Evolutionary conservation across 306 rosid genomes (phyloP), one percentile per base, ranked within the genome.

Genomic region (Gastrolobium bilobum): DNA sequence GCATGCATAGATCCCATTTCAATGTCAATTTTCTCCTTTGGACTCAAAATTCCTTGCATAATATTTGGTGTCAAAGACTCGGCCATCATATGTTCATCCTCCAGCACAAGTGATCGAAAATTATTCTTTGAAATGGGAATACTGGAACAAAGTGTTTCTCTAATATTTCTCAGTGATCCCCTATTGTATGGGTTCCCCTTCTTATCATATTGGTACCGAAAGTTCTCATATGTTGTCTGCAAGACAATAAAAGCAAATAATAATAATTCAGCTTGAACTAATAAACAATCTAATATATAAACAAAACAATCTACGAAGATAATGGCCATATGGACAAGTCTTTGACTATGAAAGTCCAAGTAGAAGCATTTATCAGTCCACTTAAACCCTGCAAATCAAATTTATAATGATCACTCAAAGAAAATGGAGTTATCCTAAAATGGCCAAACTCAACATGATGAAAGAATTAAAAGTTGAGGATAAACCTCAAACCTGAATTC

Each of bases 191-290:
- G 98, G 66, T 92, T 95, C 85, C 89, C 87, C 82, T 89, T 95
- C 79, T 81, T 92, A 76, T 90, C 94, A 59, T 95, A 92, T 75
- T 89, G 96, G 78, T 86, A 91, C 8, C 98, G 89, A 75, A 95
- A 95, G 82, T 91, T 95, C 86, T 95, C 98, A 10, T 95, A 95
- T n/a, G 99, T 95, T 15, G 99, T 92, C 98, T 94, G 91, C 69
- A 76, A 43, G 8, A 62, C 61, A 77, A 79, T 11, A 83, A 57
- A 53, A 69, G 65, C 1, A 15, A 78, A 48, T 39, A 30, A 63
- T 38, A 35, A 35, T 57, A 42, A 71, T 13, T 34, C 33, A 33
- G 54, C 20, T 57, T 38, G 47, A 74, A 70, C 46, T 7, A 56
- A 62, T 20, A 63, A 63, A 56, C 52, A 66, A 10, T 73, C 15